Evolutionary conservation across 306 rosid genomes (phyloP).

Genomic region (Fragaria vesca): DNA sequence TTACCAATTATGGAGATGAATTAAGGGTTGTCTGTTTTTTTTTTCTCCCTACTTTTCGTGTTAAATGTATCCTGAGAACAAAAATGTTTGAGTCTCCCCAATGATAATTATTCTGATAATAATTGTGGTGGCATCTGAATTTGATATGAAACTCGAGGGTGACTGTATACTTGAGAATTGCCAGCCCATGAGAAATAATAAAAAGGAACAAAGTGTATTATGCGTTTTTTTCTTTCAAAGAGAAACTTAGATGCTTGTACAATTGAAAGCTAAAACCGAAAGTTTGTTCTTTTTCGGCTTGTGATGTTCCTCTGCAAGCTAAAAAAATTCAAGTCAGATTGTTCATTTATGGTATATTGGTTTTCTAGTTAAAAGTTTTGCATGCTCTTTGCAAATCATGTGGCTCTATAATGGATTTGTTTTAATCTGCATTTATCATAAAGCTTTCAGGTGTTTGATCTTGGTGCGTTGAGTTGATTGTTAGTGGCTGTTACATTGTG

Average conservation of each 20-base stretch:
- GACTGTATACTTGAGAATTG: background rate
- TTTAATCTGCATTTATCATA: conserved; percentile 10
- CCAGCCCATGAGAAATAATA: background rate
- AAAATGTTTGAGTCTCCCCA: conserved; percentile 5
- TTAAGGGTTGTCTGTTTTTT: background rate
- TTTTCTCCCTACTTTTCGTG: background rate
- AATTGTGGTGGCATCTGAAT: background rate
- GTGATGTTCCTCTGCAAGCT: conserved; percentile 3
- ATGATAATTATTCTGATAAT: background rate
- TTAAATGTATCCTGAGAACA: conserved; percentile 9
- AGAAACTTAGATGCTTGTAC: background rate
- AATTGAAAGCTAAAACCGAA: background rate
- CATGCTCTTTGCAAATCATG: background rate
- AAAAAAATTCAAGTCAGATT: background rate
- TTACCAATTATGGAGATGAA: conserved; percentile 14
- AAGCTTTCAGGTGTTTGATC: conserved; percentile 27
- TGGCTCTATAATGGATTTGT: conserved; percentile 7
- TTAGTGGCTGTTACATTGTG: conserved; percentile 28
- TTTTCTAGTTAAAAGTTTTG: background rate
- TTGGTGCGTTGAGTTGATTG: conserved; percentile 24
- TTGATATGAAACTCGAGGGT: background rate
- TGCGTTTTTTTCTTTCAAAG: background rate
- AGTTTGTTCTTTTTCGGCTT: background rate
- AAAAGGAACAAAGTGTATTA: background rate
- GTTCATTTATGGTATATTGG: background rate